Evolutionary conservation across 331 rosid species (phyloP).

Genomic region (Quercus lobata): DNA sequence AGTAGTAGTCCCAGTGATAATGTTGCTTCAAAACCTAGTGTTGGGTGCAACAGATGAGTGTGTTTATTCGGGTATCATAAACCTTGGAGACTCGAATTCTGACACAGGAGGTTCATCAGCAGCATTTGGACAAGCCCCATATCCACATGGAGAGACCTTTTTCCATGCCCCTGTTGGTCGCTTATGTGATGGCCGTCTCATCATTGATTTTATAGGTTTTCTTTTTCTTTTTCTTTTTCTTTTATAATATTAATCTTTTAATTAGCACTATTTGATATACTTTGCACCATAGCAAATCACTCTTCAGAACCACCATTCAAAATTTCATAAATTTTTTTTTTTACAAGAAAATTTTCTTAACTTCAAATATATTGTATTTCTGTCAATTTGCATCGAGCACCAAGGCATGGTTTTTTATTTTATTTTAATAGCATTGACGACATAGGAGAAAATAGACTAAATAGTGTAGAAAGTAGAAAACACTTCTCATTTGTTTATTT

Average conservation of each 20-base stretch:
- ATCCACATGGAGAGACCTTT: conserved; percentile 60
- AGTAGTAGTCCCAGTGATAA: background rate
- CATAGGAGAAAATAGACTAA: no score
- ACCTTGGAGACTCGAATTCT: conserved; percentile 88
- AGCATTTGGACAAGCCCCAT: conserved; percentile 67
- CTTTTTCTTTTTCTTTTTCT: background rate
- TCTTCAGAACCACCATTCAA: no score
- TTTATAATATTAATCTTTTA: background rate
- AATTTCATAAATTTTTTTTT: no score
- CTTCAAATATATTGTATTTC: no score
- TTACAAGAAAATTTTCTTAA: no score
- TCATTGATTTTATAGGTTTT: conserved; percentile 75
- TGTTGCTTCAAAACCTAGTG: background rate
- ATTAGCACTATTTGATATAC: no score
- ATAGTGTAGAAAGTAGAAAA: no score
- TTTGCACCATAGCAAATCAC: no score
- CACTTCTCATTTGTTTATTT: no score
- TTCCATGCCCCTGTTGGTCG: conserved; percentile 73
- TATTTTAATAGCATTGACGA: no score
- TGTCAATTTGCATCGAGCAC: no score
- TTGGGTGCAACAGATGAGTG: conserved; percentile 27
- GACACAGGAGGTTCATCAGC: conserved; percentile 94
- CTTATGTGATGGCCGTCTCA: conserved; percentile 82
- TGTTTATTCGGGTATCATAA: conserved; percentile 67
- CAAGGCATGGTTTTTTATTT: no score